Conservation (phyloP, 2,329 filamentous ascomycete species). For the Aureobasidium sp. region DNA sequence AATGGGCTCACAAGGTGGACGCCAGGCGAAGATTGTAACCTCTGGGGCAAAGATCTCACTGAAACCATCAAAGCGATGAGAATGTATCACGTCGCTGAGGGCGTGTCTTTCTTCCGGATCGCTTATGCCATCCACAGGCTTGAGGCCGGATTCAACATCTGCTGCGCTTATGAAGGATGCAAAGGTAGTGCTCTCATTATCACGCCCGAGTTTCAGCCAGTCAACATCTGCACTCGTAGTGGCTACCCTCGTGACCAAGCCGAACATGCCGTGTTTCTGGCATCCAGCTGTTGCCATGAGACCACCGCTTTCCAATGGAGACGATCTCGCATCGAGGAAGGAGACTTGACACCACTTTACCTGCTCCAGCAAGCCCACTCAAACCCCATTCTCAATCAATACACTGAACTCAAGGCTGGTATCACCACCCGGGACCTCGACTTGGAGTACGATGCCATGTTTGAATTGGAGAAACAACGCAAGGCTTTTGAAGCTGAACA, state of each 20-base stretch:
- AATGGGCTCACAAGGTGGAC: not conserved
- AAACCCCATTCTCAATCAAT: not conserved
- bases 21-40: not conserved
- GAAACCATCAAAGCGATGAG: not conserved
- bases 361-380: not conserved
- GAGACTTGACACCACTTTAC: not conserved
- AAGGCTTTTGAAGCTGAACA: not conserved
- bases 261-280: not conserved
- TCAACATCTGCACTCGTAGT: not conserved
- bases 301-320: not conserved
- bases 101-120: not conserved
- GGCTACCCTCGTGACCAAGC: not conserved
- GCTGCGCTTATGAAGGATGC: not conserved
- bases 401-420: not conserved
- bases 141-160: not conserved
- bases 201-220: not conserved
- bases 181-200: not conserved
- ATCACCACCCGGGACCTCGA: not conserved
- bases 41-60: not conserved
- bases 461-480: not conserved
- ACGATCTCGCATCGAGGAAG: not conserved
- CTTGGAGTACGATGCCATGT: not conserved
- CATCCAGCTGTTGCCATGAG: not conserved
- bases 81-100: not conserved
- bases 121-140: not conserved